Evolutionary conservation across 495 filamentous ascomycete genomes (phyloP).

Genomic region (Apodospora peruviana): DNA sequence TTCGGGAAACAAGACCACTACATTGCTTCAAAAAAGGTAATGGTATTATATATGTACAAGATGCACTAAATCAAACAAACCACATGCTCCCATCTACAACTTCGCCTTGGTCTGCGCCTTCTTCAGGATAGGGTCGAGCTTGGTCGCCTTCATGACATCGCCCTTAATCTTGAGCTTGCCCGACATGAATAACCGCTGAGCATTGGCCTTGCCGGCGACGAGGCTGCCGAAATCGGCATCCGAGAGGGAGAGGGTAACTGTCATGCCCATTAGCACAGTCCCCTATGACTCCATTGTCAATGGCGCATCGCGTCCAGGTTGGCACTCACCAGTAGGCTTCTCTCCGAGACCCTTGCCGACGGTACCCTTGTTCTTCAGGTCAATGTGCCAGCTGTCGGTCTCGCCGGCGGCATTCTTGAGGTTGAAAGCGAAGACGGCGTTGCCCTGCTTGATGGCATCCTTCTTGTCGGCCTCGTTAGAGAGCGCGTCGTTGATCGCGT

Average conservation of each 20-base stretch:
- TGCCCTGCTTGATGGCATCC: slow-evolving; percentile 80
- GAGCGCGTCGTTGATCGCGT: slow-evolving; percentile 74
- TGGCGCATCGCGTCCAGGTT: background rate
- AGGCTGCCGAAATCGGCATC: slow-evolving; percentile 82
- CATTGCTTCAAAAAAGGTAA: background rate
- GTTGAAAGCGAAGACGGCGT: slow-evolving; percentile 84
- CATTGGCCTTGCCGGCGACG: slow-evolving; percentile 83
- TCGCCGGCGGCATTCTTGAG: slow-evolving; percentile 80
- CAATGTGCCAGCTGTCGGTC: slow-evolving; percentile 85
- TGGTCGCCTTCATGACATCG: slow-evolving; percentile 98
- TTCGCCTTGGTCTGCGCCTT: slow-evolving; percentile 81
- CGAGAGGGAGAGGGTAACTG: slow-evolving; percentile 78
- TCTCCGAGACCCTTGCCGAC: slow-evolving; percentile 71
- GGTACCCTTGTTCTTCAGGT: slow-evolving; percentile 82
- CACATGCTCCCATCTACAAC: slow-evolving; percentile 44
- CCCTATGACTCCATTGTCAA: background rate
- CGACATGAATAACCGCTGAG: slow-evolving; percentile 91
- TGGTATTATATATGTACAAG: background rate
- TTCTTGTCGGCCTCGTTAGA: slow-evolving; percentile 68
- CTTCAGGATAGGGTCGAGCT: slow-evolving; percentile 90
- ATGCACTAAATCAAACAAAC: background rate
- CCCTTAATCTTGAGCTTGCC: slow-evolving; percentile 98
- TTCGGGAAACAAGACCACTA: no score
- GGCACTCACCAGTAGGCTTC: slow-evolving; percentile 72
- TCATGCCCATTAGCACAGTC: background rate